Percentiles rank a stretch among this genome's conserved stretches.
Evolutionary conservation across 768 basidiomycete genomes (phyloP).

Genomic region (Antrodiella citrinella): DNA sequence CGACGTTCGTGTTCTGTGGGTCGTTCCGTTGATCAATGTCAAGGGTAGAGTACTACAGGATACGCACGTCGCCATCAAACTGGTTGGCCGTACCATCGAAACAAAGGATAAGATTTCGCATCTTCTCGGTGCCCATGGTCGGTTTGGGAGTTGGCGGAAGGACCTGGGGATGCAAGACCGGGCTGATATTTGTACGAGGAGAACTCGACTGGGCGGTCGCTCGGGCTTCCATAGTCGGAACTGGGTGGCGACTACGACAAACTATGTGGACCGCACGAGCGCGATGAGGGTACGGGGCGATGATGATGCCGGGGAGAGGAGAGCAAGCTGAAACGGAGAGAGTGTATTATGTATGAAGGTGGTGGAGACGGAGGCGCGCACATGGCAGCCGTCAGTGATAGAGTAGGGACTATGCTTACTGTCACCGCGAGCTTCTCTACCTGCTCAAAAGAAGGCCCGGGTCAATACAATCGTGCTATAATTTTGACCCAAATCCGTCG

Average conservation of each 20-base stretch:
- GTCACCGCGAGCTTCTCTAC: no score
- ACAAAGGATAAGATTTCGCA: conserved; percentile 51
- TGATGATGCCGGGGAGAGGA: neutral
- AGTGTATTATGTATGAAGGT: neutral
- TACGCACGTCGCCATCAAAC: conserved; percentile 38
- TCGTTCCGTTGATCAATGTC: neutral
- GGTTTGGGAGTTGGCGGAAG: neutral
- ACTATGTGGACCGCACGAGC: no score
- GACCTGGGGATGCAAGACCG: neutral
- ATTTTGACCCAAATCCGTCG: no score
- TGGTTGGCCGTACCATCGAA: conserved; percentile 62
- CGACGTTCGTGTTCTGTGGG: conserved; percentile 58
- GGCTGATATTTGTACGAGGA: neutral
- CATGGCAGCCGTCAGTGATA: no score
- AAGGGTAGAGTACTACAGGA: neutral
- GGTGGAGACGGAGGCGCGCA: no score
- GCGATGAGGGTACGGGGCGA: neutral
- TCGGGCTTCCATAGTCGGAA: neutral
- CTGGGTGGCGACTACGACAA: neutral
- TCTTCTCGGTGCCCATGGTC: conserved; percentile 4
- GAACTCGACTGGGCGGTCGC: neutral
- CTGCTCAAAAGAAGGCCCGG: no score
- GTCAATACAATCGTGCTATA: no score
- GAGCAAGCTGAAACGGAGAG: neutral
- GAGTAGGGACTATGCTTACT: no score